phyloP scores from a whole-genome alignment of 73 alveolate species.

The Paramecium biaurelia region DNA sequence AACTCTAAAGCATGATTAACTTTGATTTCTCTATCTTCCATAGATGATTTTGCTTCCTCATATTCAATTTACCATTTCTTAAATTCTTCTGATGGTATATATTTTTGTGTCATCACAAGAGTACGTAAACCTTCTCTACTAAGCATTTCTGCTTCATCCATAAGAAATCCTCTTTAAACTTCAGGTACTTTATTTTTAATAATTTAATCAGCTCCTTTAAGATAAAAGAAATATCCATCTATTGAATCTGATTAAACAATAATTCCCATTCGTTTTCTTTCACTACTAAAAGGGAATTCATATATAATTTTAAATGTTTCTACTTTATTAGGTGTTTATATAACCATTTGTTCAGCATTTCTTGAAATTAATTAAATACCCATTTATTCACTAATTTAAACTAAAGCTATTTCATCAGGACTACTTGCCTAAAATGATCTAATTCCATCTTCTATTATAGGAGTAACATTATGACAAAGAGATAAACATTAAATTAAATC shows the following conservation, averaged over 20 bases:
- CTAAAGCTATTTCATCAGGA: conserved; percentile 97
- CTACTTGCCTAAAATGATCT: conserved; percentile 86
- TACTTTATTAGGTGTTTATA: conserved; percentile 65
- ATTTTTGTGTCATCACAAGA: conserved; percentile 85
- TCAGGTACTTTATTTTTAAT: conserved; percentile 86
- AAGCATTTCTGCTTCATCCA: conserved; percentile 87
- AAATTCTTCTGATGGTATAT: conserved; percentile 71
- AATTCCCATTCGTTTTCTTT: conserved; percentile 94
- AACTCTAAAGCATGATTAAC: conserved; percentile 72
- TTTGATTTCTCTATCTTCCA: conserved; percentile 79
- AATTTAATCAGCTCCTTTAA: conserved; percentile 96
- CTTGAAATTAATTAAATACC: conserved; percentile 76
- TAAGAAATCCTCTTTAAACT: conserved; percentile 72
- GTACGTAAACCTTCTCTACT: conserved; percentile 95
- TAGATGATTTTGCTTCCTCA: conserved; percentile 77
- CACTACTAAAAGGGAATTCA: conserved; percentile 89
- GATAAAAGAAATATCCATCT: conserved; percentile 80
- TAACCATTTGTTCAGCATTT: conserved; percentile 69
- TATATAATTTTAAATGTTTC: conserved; percentile 85
- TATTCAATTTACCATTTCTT: conserved; percentile 74
- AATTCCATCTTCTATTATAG: conserved; percentile 69
- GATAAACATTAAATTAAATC: conserved; percentile 69
- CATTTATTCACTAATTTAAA: conserved; percentile 82
- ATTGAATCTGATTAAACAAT: conserved; percentile 72
- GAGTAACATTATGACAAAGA: conserved; percentile 88